A percentile compares a stretch with the other conserved stretches of the same genome.
These are phyloP conservation scores for Erythrophleum ivorense DNA, from an alignment of 331 rosid genomes.

Conservation along the genomic window DNA sequence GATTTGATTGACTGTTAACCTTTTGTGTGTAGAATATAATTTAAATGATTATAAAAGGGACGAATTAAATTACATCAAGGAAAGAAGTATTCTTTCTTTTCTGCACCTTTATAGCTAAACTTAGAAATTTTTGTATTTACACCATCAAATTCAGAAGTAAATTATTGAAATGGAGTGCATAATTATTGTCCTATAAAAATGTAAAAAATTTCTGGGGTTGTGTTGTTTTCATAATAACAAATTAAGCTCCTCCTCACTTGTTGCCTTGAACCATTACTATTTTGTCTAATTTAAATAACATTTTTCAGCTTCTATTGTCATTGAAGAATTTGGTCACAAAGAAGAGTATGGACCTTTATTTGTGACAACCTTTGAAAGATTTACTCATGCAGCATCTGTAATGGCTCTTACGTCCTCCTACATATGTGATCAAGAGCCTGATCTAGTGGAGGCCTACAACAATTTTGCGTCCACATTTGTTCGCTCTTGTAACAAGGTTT, in stretches of 20 bases:
- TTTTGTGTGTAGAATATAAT: background rate
- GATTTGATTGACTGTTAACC: background rate
- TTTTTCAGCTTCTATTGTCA: conserved; percentile 87
- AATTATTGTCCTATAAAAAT: conserved; percentile 15
- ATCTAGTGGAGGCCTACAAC: conserved; percentile 95
- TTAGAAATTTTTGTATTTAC: background rate
- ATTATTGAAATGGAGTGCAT: background rate
- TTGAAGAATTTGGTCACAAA: conserved; percentile 90
- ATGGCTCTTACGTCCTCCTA: conserved; percentile 93
- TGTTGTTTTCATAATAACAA: conserved; percentile 3
- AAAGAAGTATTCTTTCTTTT: background rate
- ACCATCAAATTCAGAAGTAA: background rate
- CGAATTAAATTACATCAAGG: background rate
- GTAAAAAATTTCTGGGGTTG: background rate
- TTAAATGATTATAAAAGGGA: background rate
- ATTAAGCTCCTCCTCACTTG: conserved; percentile 7
- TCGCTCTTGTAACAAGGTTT: conserved; percentile 81
- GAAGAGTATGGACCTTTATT: conserved; percentile 83
- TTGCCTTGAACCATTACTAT: conserved; percentile 34
- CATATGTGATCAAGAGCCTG: conserved; percentile 98
- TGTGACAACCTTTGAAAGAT: conserved; percentile 86
- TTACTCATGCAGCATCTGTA: conserved; percentile 84
- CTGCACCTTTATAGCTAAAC: background rate
- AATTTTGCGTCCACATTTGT: conserved; percentile 83
- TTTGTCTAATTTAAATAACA: conserved; percentile 40